These are phyloP conservation scores for Heritiera littoralis DNA, from an alignment of 345 rosid species.

Conservation along the genomic window DNA sequence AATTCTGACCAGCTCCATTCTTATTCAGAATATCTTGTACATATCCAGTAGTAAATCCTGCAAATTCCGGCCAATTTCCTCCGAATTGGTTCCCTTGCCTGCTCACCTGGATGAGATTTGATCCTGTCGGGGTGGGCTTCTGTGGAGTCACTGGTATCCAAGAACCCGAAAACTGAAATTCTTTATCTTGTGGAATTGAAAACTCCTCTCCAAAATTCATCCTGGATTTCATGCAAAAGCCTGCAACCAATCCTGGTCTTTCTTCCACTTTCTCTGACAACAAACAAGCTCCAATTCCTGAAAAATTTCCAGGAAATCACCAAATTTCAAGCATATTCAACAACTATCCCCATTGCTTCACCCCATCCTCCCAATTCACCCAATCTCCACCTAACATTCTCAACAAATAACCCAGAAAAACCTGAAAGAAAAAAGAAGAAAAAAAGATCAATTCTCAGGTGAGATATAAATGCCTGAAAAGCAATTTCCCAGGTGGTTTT, in stretches of 20 bases:
- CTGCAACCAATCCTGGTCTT: conserved; percentile 3
- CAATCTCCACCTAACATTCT: conserved; percentile 24
- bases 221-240: conserved; percentile 35
- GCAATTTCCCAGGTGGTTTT: conserved; percentile 30
- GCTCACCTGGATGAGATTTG: conserved; percentile 25
- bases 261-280: conserved; percentile 10
- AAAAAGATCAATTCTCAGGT: conserved; percentile 24
- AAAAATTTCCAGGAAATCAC: conserved; percentile 10
- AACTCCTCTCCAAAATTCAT: conserved; percentile 35
- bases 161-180: conserved; percentile 33
- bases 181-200: conserved; percentile 33
- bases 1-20: conserved; percentile 28
- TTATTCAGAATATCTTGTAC: conserved; percentile 21
- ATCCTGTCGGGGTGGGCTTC: conserved; percentile 36
- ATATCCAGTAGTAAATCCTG: conserved; percentile 31
- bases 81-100: conserved; percentile 28
- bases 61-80: conserved; percentile 36
- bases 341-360: conserved; percentile 29
- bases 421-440: not conserved
- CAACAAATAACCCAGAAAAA: conserved; percentile 8
- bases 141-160: conserved; percentile 53
- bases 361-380: conserved; percentile 19
- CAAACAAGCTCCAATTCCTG: conserved; percentile 11
- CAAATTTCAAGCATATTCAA: conserved; percentile 5
- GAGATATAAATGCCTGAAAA: conserved; percentile 32